Evolutionary conservation across 2,329 filamentous ascomycete species (phyloP).

Genomic region (Xylariales sp.): DNA sequence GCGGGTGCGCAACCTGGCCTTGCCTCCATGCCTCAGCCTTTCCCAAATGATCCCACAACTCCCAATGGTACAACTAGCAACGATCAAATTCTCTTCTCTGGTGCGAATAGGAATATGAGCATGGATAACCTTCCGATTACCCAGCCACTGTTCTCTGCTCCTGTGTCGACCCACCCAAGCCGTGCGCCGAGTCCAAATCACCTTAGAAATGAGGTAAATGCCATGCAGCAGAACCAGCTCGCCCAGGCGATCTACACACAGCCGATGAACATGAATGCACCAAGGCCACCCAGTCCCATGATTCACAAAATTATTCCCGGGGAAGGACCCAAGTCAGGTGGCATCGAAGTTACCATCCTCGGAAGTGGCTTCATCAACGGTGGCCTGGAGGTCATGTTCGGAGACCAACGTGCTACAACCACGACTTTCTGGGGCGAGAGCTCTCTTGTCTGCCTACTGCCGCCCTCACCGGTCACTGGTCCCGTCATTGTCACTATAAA

Average conservation of each 20-base stretch:
- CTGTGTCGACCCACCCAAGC: conserved; percentile 69
- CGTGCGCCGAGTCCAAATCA: conserved; percentile 70
- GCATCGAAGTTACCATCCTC: conserved; percentile 81
- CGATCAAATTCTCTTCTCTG: conserved; percentile 54
- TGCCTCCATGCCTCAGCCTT: conserved; percentile 29
- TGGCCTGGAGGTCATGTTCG: conserved; percentile 81
- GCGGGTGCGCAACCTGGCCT: conserved; percentile 17
- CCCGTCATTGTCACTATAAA: conserved; percentile 69
- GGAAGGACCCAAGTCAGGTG: conserved; percentile 77
- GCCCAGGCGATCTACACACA: conserved; percentile 41
- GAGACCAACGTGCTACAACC: conserved; percentile 57
- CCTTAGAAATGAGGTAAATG: conserved; percentile 40
- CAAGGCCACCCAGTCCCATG: conserved; percentile 47
- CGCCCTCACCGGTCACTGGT: conserved; percentile 64
- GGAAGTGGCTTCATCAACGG: conserved; percentile 74
- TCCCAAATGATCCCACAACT: conserved; percentile 58
- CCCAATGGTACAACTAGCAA: conserved; percentile 54
- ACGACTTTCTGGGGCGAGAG: conserved; percentile 79
- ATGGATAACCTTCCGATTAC: conserved; percentile 62
- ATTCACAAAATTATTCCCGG: conserved; percentile 82
- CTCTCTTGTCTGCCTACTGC: conserved; percentile 74
- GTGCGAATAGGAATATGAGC: conserved; percentile 54
- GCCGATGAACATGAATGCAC: conserved; percentile 43
- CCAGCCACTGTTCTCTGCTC: conserved; percentile 62
- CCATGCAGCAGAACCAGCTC: conserved; percentile 36